Evolutionary conservation across 768 basidiomycete genomes (phyloP).

Genomic region (Leccinum incarnatum): DNA sequence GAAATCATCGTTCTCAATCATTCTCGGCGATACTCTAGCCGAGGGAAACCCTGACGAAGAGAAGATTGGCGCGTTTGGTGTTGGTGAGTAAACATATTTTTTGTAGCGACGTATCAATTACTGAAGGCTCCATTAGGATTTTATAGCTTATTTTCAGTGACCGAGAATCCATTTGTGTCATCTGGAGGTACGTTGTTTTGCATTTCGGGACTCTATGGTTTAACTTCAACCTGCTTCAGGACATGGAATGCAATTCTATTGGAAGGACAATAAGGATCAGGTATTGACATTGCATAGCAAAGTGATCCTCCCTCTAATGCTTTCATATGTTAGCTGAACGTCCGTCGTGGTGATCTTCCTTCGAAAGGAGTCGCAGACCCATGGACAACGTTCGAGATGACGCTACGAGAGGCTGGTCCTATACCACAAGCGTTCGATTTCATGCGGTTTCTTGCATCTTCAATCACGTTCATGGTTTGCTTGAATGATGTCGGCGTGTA

Average conservation of each 20-base stretch:
- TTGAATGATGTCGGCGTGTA: constrained; percentile 76
- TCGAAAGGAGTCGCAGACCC: constrained; percentile 35
- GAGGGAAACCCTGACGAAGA: constrained; percentile 27
- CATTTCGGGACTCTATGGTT: neutral
- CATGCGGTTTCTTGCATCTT: constrained; percentile 84
- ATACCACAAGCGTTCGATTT: constrained; percentile 86
- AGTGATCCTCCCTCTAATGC: neutral
- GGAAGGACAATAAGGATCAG: constrained; percentile 92
- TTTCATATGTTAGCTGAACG: constrained; percentile 57
- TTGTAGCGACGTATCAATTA: neutral
- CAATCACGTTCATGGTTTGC: constrained; percentile 88
- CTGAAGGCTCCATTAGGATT: constrained; percentile 43
- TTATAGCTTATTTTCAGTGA: constrained; percentile 80
- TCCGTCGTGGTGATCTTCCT: constrained; percentile 69
- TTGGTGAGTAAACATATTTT: constrained; percentile 11
- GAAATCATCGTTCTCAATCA: neutral
- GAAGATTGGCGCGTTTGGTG: constrained; percentile 28
- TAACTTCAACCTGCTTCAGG: constrained; percentile 36
- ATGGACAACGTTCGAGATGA: constrained; percentile 93
- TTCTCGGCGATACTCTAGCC: neutral
- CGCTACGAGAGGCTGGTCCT: constrained; percentile 72
- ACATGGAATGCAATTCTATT: constrained; percentile 94
- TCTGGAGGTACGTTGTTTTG: constrained; percentile 57
- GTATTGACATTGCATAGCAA: constrained; percentile 30
- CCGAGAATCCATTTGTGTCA: constrained; percentile 79